Base-by-base conservation (phyloP, 129 eudicot species). In the Gnaphalium uliginosum region DNA sequence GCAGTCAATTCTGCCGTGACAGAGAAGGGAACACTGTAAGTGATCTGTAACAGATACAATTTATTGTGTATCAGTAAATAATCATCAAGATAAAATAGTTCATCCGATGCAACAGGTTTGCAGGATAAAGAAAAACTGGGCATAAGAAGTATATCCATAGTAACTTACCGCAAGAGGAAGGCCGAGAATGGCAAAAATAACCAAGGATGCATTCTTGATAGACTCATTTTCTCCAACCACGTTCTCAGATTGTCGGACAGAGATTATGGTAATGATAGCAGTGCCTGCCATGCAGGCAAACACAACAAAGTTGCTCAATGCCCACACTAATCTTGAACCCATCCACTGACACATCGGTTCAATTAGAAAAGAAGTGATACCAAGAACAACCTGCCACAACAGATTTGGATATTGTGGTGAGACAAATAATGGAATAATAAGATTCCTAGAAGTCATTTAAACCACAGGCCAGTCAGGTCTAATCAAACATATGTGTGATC, bases 21-120 rank as follows among this genome's bases (percentile, higher is more conserved):
- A 65, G 98, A 90, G 82, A 88, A 93, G 70, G 98, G 98, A 29
- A 93, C 98, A 79, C 97, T 90, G 73, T 93, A 93, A 50, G 98
- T 93, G 76, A 93, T 79, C 98, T 93, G 84, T 80, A 87, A 62
- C 50, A 83, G 26, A 25, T 58, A 69, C 37, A 46, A 11, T 46
- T 46, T 11, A 46, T 46, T n/a, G 53, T 0, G 0, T 46, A 46
- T 13, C 18, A 46, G n/a, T 13, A 13, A 14, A 13, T 46, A 14
- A 46, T 14, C 53, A 46, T 14, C 5, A 46, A 14, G 17, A 46
- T 46, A 46, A 13, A 46, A 14, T 46, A 46, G 9, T 9, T 39
- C 46, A 39, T 39, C 46, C 4, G 4, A 9, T 9, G 14, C 46
- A 39, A 39, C 9, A 39, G 46, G 46, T 39, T 39, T 39, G 46